These are phyloP conservation scores for Teunomyces atbi DNA, from an alignment of 805 yeast species.

Conservation along the genomic window DNA sequence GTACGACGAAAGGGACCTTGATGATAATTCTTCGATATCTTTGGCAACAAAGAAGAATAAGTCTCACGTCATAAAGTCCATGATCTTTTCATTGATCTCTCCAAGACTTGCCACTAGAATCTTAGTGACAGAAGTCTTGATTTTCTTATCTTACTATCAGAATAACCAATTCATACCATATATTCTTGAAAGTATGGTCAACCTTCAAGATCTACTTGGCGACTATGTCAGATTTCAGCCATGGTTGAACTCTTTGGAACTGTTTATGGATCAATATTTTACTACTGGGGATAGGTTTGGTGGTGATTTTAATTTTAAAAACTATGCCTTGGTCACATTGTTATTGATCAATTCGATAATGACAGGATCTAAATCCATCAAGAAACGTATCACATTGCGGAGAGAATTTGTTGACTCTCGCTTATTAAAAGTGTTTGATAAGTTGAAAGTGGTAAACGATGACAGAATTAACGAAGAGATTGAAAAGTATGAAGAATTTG, in stretches of 20 bases:
- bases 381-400: conserved; percentile 29
- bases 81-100: conserved; percentile 37
- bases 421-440: conserved; percentile 34
- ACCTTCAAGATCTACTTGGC: conserved; percentile 35
- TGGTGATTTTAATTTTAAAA: conserved; percentile 21
- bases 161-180: conserved; percentile 24
- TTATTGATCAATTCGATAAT: conserved; percentile 35
- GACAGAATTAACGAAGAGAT: conserved; percentile 34
- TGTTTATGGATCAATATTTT: conserved; percentile 31
- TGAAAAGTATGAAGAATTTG: conserved; percentile 36
- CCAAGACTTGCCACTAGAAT: conserved; percentile 41
- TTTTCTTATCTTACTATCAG: conserved; percentile 30
- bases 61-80: conserved; percentile 33
- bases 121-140: conserved; percentile 40
- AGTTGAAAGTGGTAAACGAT: conserved; percentile 29
- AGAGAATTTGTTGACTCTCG: conserved; percentile 38
- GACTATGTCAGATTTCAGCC: conserved; percentile 39
- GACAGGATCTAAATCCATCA: conserved; percentile 24
- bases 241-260: conserved; percentile 39
- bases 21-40: conserved; percentile 8
- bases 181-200: conserved; percentile 30
- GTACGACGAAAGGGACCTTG: conserved; percentile 13
- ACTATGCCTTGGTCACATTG: conserved; percentile 37
- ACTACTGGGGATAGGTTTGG: conserved; percentile 13
- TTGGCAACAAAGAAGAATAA: conserved; percentile 21